Percentiles rank a stretch among this genome's conserved stretches.
Conservation (phyloP, 495 filamentous ascomycete genomes). For the Penicillium silybi region DNA sequence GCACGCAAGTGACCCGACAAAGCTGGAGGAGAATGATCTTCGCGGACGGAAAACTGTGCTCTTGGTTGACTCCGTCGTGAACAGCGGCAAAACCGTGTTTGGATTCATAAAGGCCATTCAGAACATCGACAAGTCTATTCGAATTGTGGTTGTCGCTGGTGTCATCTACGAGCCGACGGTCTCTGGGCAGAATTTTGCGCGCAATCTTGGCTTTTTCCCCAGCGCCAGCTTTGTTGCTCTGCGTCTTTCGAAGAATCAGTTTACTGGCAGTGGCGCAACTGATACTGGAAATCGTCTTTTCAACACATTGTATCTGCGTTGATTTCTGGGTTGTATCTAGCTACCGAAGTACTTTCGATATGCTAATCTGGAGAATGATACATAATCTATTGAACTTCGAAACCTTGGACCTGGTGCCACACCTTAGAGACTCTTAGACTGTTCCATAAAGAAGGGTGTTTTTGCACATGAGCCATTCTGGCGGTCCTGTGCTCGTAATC, state of each 20-base stretch:
- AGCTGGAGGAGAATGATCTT: constrained; percentile 40
- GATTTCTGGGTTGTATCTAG: too few species aligned
- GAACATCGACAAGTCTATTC: constrained; percentile 34
- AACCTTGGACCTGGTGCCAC: too few species aligned
- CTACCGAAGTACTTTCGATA: too few species aligned
- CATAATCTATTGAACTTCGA: too few species aligned
- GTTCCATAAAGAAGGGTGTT: too few species aligned
- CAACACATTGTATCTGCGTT: too few species aligned
- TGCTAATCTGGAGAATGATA: too few species aligned
- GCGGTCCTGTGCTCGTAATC: too few species aligned
- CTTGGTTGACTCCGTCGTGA: constrained; percentile 61
- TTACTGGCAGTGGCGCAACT: constrained; percentile 46
- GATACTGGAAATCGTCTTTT: constrained; percentile 43
- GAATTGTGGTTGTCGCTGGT: constrained; percentile 54
- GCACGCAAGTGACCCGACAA: constrained; percentile 36
- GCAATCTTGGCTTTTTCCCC: constrained; percentile 18
- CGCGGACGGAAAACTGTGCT: constrained; percentile 39
- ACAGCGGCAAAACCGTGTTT: constrained; percentile 50
- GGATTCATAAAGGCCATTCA: constrained; percentile 54
- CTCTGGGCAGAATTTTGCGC: constrained; percentile 19
- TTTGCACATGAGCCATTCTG: too few species aligned
- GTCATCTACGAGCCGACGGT: constrained; percentile 50
- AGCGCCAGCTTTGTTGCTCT: constrained; percentile 47
- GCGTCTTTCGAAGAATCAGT: constrained; percentile 54
- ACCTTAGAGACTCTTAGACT: too few species aligned